Base-by-base conservation (phyloP, 2,329 filamentous ascomycete genomes). In the Cordyceps cicadae region DNA sequence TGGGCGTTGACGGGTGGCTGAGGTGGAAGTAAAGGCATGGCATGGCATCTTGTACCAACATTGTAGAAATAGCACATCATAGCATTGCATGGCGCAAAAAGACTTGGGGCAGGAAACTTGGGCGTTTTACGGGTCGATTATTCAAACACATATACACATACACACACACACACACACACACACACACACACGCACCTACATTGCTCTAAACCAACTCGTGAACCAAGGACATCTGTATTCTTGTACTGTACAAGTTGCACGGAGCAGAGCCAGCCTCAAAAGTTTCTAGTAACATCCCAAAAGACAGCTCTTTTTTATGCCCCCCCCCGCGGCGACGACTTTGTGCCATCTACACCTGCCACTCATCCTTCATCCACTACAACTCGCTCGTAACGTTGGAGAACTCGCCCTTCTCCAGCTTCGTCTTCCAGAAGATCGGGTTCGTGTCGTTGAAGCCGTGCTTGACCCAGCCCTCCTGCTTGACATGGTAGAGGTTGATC, bases 351-450 rank as follows among this genome's bases (percentile, higher is more conserved):
- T 15, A 17, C 34, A 34, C 50, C 45, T 48, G 21, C 43, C 24
- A 26, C 37, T 41, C 32, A n/a, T 59, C 52, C 41, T 19, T 60
- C 55, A 52, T 64, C 62, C 79, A 85, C n/a, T 83, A 82, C 72
- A 95, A 74, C 70, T 87, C 79, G 69, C 88, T 90, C 62, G 90
- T 95, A 59, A 97, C 92, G 74, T 97, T 97, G 65, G 88, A 93
- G 76, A 99, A 99, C 81, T 99, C 94, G 75, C 92, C 92, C 85
- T 96, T 96, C 75, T 96, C 89, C 71, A 99, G 78, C 86, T 99
- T 99, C 54, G 92, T 97, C 82, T 96, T 89, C 94, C 94, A 99
- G 87, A 99, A 99, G 73, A 97, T 96, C 50, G 93, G 93, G 81
- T 97, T 97, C 68, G 93, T 97, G 76, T 99, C 94, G 72, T 81